These are phyloP conservation scores for Rhizopus sp. DNA, from an alignment of 371 early-diverging fungal genomes.

Conservation along the genomic window DNA sequence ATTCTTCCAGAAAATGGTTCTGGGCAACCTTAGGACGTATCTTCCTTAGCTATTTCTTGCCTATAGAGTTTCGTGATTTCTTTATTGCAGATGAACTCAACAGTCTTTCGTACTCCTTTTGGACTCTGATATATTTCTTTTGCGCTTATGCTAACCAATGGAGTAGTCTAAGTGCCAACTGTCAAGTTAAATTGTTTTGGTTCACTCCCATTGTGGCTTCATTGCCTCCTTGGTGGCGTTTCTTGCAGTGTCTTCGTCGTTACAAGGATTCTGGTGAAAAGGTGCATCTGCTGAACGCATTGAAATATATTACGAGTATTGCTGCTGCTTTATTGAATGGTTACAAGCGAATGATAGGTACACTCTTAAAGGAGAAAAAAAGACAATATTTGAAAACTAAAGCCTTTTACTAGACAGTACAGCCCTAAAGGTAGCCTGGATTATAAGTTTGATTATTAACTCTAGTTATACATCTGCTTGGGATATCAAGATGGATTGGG, in stretches of 20 bases:
- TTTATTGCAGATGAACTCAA: conserved; percentile 86
- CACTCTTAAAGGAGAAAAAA: conserved; percentile 13
- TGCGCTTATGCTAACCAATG: conserved; percentile 66
- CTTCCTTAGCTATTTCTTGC: conserved; percentile 48
- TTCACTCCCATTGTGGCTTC: conserved; percentile 60
- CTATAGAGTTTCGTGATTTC: conserved; percentile 84
- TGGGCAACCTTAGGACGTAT: conserved; percentile 54
- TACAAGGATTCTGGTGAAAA: conserved; percentile 56
- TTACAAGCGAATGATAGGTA: conserved; percentile 37
- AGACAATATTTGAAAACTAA: neutral
- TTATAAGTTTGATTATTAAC: conserved; percentile 59
- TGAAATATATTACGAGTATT: conserved; percentile 47
- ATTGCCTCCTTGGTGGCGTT: conserved; percentile 69
- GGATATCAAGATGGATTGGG: conserved; percentile 94
- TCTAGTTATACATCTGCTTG: conserved; percentile 73
- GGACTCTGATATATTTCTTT: conserved; percentile 65
- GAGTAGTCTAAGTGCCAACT: conserved; percentile 50
- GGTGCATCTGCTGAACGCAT: conserved; percentile 72
- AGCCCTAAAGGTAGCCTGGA: conserved; percentile 47
- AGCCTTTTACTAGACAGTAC: conserved; percentile 18
- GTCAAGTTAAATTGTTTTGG: conserved; percentile 66
- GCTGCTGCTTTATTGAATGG: conserved; percentile 38
- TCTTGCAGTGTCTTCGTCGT: conserved; percentile 74
- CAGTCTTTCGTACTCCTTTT: conserved; percentile 75
- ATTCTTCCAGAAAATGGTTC: conserved; percentile 75